Evolutionary conservation across 1,284 basidiomycete species (phyloP).

Genomic region (Cryptococcus sp.): DNA sequence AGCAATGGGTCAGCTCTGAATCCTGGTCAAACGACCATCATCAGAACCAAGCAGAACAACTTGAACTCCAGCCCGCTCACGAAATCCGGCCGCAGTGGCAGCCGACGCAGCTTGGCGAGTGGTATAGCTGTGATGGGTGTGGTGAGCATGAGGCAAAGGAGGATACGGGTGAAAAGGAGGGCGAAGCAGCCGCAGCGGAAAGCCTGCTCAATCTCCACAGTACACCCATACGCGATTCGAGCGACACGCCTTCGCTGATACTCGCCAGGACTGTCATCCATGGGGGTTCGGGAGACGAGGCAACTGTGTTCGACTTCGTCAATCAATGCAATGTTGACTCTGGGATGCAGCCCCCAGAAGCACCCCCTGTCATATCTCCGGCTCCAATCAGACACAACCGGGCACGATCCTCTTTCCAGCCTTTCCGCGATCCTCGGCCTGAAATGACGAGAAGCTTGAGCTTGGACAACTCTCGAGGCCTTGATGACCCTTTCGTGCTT

Average conservation of each 20-base stretch:
- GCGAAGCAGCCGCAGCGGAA: slow-evolving; percentile 17
- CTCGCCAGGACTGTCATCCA: too few relatives aligned
- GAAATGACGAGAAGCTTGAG: slow-evolving; percentile 16
- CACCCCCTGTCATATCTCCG: slow-evolving; percentile 6
- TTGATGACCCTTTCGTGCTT: slow-evolving; percentile 17
- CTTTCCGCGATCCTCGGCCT: slow-evolving; percentile 22
- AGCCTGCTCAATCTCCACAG: slow-evolving; percentile 18
- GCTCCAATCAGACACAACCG: neutral
- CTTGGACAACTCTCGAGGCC: slow-evolving; percentile 6
- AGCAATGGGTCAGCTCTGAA: slow-evolving; percentile 10
- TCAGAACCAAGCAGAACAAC: neutral
- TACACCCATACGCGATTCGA: slow-evolving; percentile 15
- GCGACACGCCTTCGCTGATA: neutral
- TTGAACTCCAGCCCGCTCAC: slow-evolving; percentile 9
- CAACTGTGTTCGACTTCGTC: neutral
- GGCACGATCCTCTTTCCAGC: slow-evolving; percentile 14
- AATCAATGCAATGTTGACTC: neutral
- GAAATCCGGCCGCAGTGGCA: slow-evolving; percentile 13
- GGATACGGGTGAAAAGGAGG: neutral
- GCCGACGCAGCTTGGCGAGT: slow-evolving; percentile 1
- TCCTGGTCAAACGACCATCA: neutral
- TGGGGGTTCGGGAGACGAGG: neutral
- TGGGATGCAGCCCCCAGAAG: slow-evolving; percentile 2
- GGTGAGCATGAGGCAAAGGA: neutral
- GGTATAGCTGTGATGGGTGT: slow-evolving; percentile 4